A percentile compares a stretch with the other conserved stretches of the same genome.
Evolutionary conservation across 305 asterid species (phyloP).

Genomic region (Andrographis paniculata): DNA sequence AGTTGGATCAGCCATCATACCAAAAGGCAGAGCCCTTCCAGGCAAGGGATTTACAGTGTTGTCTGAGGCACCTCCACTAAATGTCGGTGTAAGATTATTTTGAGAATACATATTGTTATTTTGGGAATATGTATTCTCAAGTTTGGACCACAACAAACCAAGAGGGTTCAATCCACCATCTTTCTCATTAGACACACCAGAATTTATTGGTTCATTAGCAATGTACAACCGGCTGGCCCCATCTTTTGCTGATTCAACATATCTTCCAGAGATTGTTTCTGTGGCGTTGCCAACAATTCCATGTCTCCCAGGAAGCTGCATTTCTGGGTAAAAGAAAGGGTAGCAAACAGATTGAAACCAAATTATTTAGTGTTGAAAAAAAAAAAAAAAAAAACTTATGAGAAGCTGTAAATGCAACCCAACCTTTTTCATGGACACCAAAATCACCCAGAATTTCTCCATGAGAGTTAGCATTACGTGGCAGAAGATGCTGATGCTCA

Average conservation of each 20-base stretch:
- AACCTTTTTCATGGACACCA: conserved; percentile 73
- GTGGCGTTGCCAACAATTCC: conserved; percentile 55
- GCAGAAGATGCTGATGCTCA: conserved; percentile 41
- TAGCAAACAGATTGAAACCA: conserved; percentile 12
- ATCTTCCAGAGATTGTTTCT: conserved; percentile 36
- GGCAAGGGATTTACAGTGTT: conserved; percentile 35
- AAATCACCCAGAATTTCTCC: conserved; percentile 43
- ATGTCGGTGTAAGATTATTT: conserved; percentile 40
- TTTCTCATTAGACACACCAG: conserved; percentile 35
- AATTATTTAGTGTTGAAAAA: background rate
- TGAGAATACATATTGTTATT: too few species aligned
- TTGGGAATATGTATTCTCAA: too few species aligned
- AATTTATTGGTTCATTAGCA: conserved; percentile 31
- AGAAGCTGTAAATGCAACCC: conserved; percentile 15
- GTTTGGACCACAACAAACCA: conserved; percentile 90
- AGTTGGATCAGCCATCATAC: conserved; percentile 34
- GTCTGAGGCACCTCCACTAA: conserved; percentile 38
- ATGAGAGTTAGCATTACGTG: conserved; percentile 37
- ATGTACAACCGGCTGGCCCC: conserved; percentile 29
- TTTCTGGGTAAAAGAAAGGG: conserved; percentile 36
- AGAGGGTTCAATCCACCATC: conserved; percentile 60
- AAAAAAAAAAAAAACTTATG: conserved; percentile 15
- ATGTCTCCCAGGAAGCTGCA: conserved; percentile 83
- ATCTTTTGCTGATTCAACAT: conserved; percentile 37
- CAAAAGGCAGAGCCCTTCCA: conserved; percentile 41